Evolutionary conservation across 1,284 basidiomycete genomes (phyloP).

Genomic region (Ustilago cynodontis): DNA sequence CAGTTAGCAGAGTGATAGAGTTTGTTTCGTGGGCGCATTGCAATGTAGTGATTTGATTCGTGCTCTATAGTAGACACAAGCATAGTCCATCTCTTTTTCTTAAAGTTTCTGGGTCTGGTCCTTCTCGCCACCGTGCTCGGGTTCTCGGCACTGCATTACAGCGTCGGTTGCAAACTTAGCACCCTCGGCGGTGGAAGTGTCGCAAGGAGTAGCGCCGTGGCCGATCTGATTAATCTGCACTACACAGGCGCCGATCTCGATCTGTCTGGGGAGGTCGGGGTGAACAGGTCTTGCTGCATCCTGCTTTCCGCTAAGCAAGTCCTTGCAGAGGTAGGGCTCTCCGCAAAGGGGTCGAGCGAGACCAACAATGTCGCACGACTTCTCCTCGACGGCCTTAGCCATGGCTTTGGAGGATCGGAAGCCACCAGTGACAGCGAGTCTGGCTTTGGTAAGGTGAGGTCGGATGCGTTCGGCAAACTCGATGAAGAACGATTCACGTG

Average conservation of each 20-base stretch:
- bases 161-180: slow-evolving; percentile 45
- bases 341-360: slow-evolving; percentile 46
- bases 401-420: slow-evolving; percentile 77
- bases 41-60: neutral
- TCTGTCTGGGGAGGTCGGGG: slow-evolving; percentile 38
- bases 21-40: neutral
- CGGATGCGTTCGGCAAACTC: slow-evolving; percentile 70
- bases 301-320: slow-evolving; percentile 36
- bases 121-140: slow-evolving; percentile 44
- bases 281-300: slow-evolving; percentile 36
- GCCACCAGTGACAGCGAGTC: slow-evolving; percentile 84
- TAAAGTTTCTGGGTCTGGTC: slow-evolving; percentile 26
- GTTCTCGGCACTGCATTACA: slow-evolving; percentile 32
- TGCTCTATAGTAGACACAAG: neutral
- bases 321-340: slow-evolving; percentile 50
- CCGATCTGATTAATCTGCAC: slow-evolving; percentile 46
- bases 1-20: too few species aligned
- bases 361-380: slow-evolving; percentile 56
- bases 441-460: slow-evolving; percentile 66
- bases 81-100: neutral
- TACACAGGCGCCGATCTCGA: slow-evolving; percentile 46
- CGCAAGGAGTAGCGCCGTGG: slow-evolving; percentile 26
- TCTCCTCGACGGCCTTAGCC: slow-evolving; percentile 71
- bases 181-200: slow-evolving; percentile 50
- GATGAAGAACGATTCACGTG: slow-evolving; percentile 73